phyloP scores from a whole-genome alignment of 306 rosid species.

The Leucaena leucocephala region DNA sequence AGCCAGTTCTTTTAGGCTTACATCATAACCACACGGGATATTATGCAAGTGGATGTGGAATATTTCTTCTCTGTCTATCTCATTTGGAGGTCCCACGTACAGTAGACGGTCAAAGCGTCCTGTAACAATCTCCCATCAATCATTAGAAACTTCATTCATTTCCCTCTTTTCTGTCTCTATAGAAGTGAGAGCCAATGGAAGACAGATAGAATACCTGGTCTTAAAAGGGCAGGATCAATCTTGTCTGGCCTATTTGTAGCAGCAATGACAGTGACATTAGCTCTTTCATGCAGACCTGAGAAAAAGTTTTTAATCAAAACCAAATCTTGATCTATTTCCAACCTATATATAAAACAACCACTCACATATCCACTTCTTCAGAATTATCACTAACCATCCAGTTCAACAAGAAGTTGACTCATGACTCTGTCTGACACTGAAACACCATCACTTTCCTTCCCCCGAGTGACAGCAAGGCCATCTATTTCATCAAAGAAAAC shows the following conservation, averaged over 20 bases:
- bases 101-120: slow-evolving; percentile 92
- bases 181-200: slow-evolving; percentile 2
- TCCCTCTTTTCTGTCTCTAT: slow-evolving; percentile 3
- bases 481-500: slow-evolving; percentile 93
- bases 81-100: slow-evolving; percentile 89
- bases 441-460: slow-evolving; percentile 85
- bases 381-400: slow-evolving; percentile 76
- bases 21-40: slow-evolving; percentile 71
- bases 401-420: slow-evolving; percentile 88
- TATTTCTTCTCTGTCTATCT: slow-evolving; percentile 79
- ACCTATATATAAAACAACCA: not conserved
- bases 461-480: slow-evolving; percentile 76
- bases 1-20: slow-evolving; percentile 65
- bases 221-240: slow-evolving; percentile 84
- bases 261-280: slow-evolving; percentile 82
- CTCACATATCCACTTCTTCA: slow-evolving; percentile 26
- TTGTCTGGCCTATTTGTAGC: slow-evolving; percentile 97
- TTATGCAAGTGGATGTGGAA: slow-evolving; percentile 73
- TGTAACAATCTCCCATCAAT: slow-evolving; percentile 39
- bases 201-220: slow-evolving; percentile 67
- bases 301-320: slow-evolving; percentile 29
- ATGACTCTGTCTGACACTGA: slow-evolving; percentile 94
- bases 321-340: slow-evolving; percentile 21
- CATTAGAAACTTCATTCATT: slow-evolving; percentile 21
- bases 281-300: slow-evolving; percentile 85